phyloP scores from a whole-genome alignment of 2,329 filamentous ascomycete genomes.

The Pseudogymnoascus sp. region DNA sequence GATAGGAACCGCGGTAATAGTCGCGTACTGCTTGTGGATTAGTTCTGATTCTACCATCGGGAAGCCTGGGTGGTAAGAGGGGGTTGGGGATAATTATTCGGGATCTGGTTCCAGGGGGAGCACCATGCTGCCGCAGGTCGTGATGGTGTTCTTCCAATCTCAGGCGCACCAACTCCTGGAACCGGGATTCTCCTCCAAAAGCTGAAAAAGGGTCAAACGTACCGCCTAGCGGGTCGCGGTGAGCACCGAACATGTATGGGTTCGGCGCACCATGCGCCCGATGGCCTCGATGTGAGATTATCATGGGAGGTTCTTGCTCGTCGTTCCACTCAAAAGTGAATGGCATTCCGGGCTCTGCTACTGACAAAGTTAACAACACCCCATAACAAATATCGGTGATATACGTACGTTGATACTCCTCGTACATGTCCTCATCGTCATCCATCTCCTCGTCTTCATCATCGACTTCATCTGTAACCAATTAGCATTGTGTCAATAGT shows the following conservation, averaged over 20 bases:
- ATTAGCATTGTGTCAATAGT: neutral
- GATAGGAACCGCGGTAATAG: slow-evolving; percentile 35
- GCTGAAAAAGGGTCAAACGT: slow-evolving; percentile 26
- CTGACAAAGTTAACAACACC: slow-evolving; percentile 9
- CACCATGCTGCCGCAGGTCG: neutral
- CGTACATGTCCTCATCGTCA: slow-evolving; percentile 57
- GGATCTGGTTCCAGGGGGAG: no score
- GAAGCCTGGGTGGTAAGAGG: neutral
- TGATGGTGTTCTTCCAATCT: neutral
- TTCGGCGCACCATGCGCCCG: slow-evolving; percentile 47
- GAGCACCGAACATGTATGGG: slow-evolving; percentile 51
- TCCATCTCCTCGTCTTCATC: slow-evolving; percentile 63
- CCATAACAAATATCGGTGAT: neutral
- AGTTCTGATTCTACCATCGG: slow-evolving; percentile 20
- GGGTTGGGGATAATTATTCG: neutral
- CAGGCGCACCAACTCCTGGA: neutral
- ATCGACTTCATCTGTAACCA: slow-evolving; percentile 39
- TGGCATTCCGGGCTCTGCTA: slow-evolving; percentile 34
- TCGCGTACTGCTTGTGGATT: slow-evolving; percentile 30
- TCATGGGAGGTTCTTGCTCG: slow-evolving; percentile 43
- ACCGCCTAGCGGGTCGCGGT: slow-evolving; percentile 47
- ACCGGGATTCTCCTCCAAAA: slow-evolving; percentile 8
- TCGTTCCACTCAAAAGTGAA: slow-evolving; percentile 50
- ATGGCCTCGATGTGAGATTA: slow-evolving; percentile 37
- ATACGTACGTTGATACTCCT: slow-evolving; percentile 49